phyloP scores from a whole-genome alignment of 768 basidiomycete species.

The Naganishia vaughanmartiniae region DNA sequence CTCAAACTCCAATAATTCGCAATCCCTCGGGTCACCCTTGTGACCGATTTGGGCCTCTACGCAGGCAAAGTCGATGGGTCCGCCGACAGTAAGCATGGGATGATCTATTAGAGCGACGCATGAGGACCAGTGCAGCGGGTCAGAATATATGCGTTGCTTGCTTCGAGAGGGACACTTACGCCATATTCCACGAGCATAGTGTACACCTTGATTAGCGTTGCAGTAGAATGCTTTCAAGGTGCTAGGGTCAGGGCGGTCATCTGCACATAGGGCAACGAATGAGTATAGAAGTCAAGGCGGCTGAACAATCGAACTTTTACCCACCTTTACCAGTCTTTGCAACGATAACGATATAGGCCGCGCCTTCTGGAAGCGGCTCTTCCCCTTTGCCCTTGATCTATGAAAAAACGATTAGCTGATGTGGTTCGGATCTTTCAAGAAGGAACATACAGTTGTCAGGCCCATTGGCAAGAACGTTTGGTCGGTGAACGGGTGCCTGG shows the following conservation, averaged over 20 bases:
- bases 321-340: slow-evolving; percentile 66
- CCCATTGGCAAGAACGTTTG: slow-evolving; percentile 97
- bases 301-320: slow-evolving; percentile 21
- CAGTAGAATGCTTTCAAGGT: slow-evolving; percentile 81
- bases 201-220: slow-evolving; percentile 72
- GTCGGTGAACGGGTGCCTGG: slow-evolving; percentile 72
- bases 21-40: slow-evolving; percentile 67
- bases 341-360: slow-evolving; percentile 79
- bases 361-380: slow-evolving; percentile 55
- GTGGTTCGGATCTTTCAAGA: neutral
- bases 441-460: slow-evolving; percentile 45
- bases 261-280: slow-evolving; percentile 39
- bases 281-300: neutral
- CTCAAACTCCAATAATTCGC: slow-evolving; percentile 68
- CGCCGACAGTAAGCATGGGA: slow-evolving; percentile 66
- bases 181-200: slow-evolving; percentile 82
- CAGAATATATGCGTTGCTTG: neutral
- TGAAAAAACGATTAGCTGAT: neutral
- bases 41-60: slow-evolving; percentile 84
- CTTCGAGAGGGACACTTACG: slow-evolving; percentile 62
- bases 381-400: slow-evolving; percentile 54
- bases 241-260: slow-evolving; percentile 72
- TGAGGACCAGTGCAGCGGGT: neutral
- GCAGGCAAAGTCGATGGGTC: slow-evolving; percentile 60
- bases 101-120: slow-evolving; percentile 63